These are phyloP conservation scores for Calonectria pteridis DNA, from an alignment of 2,329 filamentous ascomycete species.

Conservation along the genomic window DNA sequence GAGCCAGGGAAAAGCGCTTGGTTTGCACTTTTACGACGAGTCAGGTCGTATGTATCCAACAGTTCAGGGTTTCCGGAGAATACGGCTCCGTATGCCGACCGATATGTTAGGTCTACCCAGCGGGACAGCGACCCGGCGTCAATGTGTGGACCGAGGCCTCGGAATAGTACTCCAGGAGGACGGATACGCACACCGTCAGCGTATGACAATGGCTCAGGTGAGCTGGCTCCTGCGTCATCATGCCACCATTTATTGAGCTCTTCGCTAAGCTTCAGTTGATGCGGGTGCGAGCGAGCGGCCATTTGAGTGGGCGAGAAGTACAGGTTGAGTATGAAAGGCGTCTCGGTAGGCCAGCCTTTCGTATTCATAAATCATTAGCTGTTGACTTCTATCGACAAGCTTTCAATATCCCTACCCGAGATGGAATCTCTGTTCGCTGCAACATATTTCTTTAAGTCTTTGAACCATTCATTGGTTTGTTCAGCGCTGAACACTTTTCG, in stretches of 20 bases:
- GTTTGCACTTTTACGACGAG: not conserved
- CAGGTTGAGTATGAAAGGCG: conserved; percentile 5
- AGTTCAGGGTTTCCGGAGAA: conserved; percentile 11
- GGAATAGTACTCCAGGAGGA: not conserved
- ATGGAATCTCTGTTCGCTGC: not conserved
- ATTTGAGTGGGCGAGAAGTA: conserved; percentile 17
- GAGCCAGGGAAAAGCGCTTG: conserved; percentile 1
- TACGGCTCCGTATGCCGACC: not conserved
- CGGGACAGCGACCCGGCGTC: conserved; percentile 7
- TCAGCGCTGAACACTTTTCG: not conserved
- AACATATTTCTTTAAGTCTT: not conserved
- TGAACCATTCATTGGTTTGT: not conserved
- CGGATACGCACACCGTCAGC: not conserved
- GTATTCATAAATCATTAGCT: not conserved
- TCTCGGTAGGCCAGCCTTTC: conserved; percentile 3
- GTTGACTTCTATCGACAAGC: too few relatives aligned
- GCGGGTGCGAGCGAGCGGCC: conserved; percentile 6
- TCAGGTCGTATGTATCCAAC: conserved; percentile 8
- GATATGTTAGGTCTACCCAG: conserved; percentile 1
- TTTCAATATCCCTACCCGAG: not conserved
- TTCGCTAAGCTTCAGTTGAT: not conserved
- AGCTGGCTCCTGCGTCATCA: not conserved
- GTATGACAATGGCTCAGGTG: not conserved
- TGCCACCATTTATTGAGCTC: conserved; percentile 7
- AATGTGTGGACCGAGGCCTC: conserved; percentile 15